Base-by-base conservation (phyloP, 352 stramenopile species). In the Thalassiosira exigua region DNA sequence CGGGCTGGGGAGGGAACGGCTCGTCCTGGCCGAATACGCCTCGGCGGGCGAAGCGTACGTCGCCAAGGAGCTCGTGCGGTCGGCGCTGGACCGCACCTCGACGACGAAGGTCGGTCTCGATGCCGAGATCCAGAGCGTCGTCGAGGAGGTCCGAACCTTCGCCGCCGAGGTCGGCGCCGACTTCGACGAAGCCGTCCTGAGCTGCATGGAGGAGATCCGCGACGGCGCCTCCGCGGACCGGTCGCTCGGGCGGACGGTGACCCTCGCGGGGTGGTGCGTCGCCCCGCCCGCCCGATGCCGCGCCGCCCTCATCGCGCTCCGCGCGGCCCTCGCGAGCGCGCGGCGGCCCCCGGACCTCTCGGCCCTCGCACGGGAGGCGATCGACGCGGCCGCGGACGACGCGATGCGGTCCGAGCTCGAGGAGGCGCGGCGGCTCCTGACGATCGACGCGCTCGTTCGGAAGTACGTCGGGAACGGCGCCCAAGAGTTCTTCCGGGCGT, bases 401-500 rank as follows among this genome's bases (percentile, higher is more conserved):
- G 75, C 78, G 12, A 60, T 90, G 21, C 79, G 75, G 44, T 88
- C 75, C 36, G 87, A 93, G 60, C 60, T 94, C 9, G 67, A 91
- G 69, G 89, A 94, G 75, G 89, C 86, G 11, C 75, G 69, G 50
- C 48, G 89, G 30, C 58, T 94, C 2, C 59, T 94, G n/a, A 59
- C 66, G 21, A 92, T 94, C 39, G 79, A 92, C 74, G 69, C 48
- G 4, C 84, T 94, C 62, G 79, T 94, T 48, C 33, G 81, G 50
- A 84, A 80, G 36, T 94, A 94, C 58, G 93, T 87, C 67, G 89
- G 89, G 24, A 81, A 89, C 54, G 87, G 77, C 36, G 86, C 87
- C 0, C 76, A 85, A 52, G 84, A 93, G 69, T 84, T 92, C 42
- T 94, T 94, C 68, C 66, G 85, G 58, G 84, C 92, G 12, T 75